A percentile compares a stretch with the other conserved stretches of the same genome.
phyloP scores from a whole-genome alignment of 2,329 filamentous ascomycete species.

The Septoria linicola region DNA sequence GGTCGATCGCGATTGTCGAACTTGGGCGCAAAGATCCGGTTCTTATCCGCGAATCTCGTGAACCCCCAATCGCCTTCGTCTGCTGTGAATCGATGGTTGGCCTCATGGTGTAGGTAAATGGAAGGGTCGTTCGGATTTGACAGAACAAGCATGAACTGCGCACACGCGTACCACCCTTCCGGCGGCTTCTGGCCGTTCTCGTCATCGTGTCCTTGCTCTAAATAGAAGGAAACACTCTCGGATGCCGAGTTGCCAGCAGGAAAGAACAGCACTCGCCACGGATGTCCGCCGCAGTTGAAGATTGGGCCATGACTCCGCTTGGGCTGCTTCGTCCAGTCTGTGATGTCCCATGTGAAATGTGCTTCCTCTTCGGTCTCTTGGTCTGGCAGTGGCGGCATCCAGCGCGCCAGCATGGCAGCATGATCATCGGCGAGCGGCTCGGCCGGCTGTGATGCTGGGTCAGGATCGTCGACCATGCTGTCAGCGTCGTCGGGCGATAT shows the following conservation, averaged over 20 bases:
- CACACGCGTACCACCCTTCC: constrained; percentile 93
- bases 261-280: constrained; percentile 95
- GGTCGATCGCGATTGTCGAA: constrained; percentile 71
- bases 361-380: constrained; percentile 75
- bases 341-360: constrained; percentile 81
- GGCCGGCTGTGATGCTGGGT: constrained; percentile 44
- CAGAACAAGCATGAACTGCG: constrained; percentile 89
- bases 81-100: constrained; percentile 93
- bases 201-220: constrained; percentile 87
- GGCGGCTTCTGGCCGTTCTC: constrained; percentile 64
- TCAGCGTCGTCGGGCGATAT: constrained; percentile 58
- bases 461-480: constrained; percentile 55
- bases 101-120: constrained; percentile 70
- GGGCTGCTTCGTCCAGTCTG: constrained; percentile 72
- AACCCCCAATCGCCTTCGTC: constrained; percentile 99
- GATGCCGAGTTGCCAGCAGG: constrained; percentile 86
- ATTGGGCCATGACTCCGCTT: constrained; percentile 84
- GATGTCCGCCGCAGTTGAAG: constrained; percentile 81
- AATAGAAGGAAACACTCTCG: constrained; percentile 89
- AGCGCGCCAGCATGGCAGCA: constrained; percentile 80
- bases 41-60: constrained; percentile 88
- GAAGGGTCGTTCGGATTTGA: constrained; percentile 94
- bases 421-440: constrained; percentile 58
- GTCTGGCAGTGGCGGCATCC: constrained; percentile 74
- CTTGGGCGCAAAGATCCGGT: constrained; percentile 74